These are phyloP conservation scores for Microsporum audouinii DNA, from an alignment of 2,329 filamentous ascomycete genomes.

Conservation along the genomic window DNA sequence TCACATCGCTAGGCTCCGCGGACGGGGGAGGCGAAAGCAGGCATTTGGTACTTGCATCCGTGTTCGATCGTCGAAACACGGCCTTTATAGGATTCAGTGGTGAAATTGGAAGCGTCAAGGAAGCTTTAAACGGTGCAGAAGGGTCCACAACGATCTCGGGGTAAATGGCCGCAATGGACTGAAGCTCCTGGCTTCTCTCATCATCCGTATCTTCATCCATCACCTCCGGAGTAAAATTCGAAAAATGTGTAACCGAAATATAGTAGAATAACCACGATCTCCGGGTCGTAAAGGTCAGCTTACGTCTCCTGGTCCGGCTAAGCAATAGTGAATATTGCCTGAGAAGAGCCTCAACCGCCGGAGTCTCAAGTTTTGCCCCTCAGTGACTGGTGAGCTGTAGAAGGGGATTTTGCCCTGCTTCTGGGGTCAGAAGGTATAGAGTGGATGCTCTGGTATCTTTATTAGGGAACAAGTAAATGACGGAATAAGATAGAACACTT, in stretches of 20 bases:
- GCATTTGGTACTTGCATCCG: not conserved
- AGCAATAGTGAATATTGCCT: not conserved
- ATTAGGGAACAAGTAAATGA: not conserved
- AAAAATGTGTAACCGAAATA: not conserved
- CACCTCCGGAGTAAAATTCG: not conserved
- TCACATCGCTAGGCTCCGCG: constrained; percentile 1
- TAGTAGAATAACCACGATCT: not conserved
- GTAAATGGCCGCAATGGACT: constrained; percentile 50
- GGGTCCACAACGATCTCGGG: constrained; percentile 46
- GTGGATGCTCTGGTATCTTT: not conserved
- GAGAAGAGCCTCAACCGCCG: not conserved
- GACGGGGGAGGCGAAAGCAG: not conserved
- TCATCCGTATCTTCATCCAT: constrained; percentile 35
- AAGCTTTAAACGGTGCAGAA: constrained; percentile 37
- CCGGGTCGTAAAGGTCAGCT: not conserved
- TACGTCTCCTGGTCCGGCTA: not conserved
- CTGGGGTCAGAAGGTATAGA: not conserved
- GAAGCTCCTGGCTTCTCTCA: constrained; percentile 49
- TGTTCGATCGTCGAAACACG: constrained; percentile 23
- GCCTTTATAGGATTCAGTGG: constrained; percentile 43
- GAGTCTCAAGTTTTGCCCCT: not conserved
- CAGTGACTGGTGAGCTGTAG: not conserved
- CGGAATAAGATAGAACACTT: not conserved
- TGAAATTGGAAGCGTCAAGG: constrained; percentile 45
- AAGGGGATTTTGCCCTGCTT: not conserved